phyloP scores from a whole-genome alignment of 805 yeast species.

The Cyberlindnera mycetangii region DNA sequence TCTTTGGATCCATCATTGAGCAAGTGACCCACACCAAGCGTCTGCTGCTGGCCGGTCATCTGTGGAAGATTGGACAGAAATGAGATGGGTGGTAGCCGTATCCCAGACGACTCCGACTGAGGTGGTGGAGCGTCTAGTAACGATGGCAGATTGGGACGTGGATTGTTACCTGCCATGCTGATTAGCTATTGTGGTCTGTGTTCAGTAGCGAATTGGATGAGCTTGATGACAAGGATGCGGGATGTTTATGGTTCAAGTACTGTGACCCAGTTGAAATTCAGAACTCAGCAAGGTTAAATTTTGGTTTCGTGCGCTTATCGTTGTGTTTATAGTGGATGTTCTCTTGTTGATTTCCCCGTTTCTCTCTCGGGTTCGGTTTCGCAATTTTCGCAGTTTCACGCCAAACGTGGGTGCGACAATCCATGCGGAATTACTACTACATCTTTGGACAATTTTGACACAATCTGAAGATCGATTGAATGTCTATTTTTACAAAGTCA shows the following conservation, averaged over 20 bases:
- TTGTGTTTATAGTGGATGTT: background rate
- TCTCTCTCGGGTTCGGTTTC: background rate
- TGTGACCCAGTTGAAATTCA: too few relatives aligned
- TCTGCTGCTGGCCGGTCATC: constrained; percentile 4
- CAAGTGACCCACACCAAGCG: constrained; percentile 12
- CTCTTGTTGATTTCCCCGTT: constrained; percentile 1
- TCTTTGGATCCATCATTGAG: constrained; percentile 13
- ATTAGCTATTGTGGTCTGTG: background rate
- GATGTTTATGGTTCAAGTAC: too few relatives aligned
- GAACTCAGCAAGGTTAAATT: background rate
- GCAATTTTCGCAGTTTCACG: constrained; percentile 1
- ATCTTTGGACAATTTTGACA: too few relatives aligned
- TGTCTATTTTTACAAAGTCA: too few relatives aligned
- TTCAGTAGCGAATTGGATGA: background rate
- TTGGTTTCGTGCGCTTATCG: background rate
- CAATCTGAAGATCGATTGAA: too few relatives aligned
- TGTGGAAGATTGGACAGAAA: constrained; percentile 24
- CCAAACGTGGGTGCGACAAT: background rate
- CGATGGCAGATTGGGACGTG: constrained; percentile 19
- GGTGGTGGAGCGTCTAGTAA: constrained; percentile 11
- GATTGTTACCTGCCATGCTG: constrained; percentile 9
- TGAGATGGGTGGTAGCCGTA: constrained; percentile 40
- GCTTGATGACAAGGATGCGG: too few relatives aligned
- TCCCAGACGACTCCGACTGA: constrained; percentile 14
- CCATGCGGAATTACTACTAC: too few relatives aligned